These are phyloP conservation scores for Cercospora zeina DNA, from an alignment of 2,329 filamentous ascomycete species.

Conservation along the genomic window DNA sequence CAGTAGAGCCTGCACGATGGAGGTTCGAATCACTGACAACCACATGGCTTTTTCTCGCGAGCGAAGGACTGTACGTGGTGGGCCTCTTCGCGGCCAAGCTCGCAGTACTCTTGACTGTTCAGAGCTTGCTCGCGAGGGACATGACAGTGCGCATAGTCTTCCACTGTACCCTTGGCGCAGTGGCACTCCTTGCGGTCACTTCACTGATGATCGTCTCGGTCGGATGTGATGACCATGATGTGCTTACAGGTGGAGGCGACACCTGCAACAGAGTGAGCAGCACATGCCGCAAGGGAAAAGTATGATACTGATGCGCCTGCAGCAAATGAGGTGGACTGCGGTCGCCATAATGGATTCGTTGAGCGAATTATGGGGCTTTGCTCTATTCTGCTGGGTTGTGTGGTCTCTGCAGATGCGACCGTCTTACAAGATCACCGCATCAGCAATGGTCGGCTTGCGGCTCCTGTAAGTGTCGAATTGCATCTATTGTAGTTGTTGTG, in stretches of 20 bases:
- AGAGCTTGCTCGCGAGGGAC: constrained; percentile 18
- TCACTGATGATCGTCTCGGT: constrained; percentile 18
- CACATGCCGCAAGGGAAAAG: not conserved
- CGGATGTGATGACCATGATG: constrained; percentile 16
- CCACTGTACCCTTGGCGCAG: constrained; percentile 15
- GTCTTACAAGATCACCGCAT: constrained; percentile 20
- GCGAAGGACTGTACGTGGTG: constrained; percentile 20
- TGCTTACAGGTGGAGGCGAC: not conserved
- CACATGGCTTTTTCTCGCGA: constrained; percentile 22
- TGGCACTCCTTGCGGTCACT: constrained; percentile 11
- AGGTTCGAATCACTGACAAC: not conserved
- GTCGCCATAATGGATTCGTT: constrained; percentile 21
- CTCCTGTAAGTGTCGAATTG: constrained; percentile 16
- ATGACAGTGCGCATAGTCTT: constrained; percentile 21
- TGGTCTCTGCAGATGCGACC: constrained; percentile 21
- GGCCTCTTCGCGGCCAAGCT: constrained; percentile 20
- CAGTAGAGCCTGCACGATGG: not conserved
- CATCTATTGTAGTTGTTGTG: not conserved
- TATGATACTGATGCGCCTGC: not conserved
- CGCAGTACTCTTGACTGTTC: constrained; percentile 22
- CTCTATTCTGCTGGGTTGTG: constrained; percentile 21
- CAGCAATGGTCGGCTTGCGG: constrained; percentile 20
- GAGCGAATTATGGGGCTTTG: constrained; percentile 21
- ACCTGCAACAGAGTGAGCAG: constrained; percentile 1
- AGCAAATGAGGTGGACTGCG: constrained; percentile 14